Base-by-base conservation (phyloP, 2,329 filamentous ascomycete genomes). In the Diaporthe eres region DNA sequence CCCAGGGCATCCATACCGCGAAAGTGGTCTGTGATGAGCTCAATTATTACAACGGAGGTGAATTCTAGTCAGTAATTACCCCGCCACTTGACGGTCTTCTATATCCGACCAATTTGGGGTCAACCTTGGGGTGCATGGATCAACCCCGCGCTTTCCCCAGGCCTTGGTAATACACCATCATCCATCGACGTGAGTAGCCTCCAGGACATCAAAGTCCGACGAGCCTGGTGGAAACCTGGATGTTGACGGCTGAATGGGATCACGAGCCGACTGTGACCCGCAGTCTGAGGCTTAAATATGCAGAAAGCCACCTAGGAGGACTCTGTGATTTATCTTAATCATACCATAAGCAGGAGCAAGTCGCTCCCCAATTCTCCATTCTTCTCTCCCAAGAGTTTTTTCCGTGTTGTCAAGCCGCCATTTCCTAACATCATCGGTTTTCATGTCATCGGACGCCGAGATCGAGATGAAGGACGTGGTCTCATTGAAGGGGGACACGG, bases 171-270 rank as follows among this genome's bases (percentile, higher is more conserved):
- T 4, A 39, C 17, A 22, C 47, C 22, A 49, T 19, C 47, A 9
- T 49, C 6, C 9, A n/a, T 34, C 34, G 57, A n/a, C 22, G 57
- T 15, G 17, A 19, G 37, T 8, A 42, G 58, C 37, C 22, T 6
- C 58, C 15, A 15, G 58, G 58, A 61, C 58, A 61, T 61, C 28
- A n/a, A 61, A 61, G 8, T 61, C 58, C 58, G 58, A 19, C n/a
- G 13, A 17, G 22, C 25, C 10, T 37, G 42, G 58, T 8, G 22
- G n/a, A 39, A 61, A 42, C 12, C 17, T n/a, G 57, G 37, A 34
- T 13, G 42, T 61, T 13, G 10, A 25, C n/a, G 34, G 37, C 37
- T 42, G n/a, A 17, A 61, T 12, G 28, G 4, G n/a, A 1, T 25
- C 17, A 2, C 0, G 19, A 9, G 6, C 22, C 37, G 37, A 39